Evolutionary conservation across 2,329 filamentous ascomycete genomes (phyloP).

Genomic region (Onygenales sp.): DNA sequence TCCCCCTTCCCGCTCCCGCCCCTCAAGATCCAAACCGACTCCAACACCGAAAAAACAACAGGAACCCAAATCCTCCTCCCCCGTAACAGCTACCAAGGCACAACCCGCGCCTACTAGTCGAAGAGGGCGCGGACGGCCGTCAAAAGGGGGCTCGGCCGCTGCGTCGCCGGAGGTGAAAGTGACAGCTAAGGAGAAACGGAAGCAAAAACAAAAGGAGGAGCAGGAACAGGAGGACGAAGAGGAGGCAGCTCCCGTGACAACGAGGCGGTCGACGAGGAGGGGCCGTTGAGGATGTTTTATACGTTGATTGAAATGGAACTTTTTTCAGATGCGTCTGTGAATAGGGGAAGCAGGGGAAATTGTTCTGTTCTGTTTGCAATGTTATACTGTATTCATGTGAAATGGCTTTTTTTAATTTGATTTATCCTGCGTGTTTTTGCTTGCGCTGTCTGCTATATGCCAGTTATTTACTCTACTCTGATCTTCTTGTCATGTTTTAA

Average conservation of each 20-base stretch:
- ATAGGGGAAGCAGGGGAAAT: neutral
- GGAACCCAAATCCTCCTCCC: neutral
- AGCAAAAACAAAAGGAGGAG: too few species aligned
- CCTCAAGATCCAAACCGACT: conserved; percentile 1
- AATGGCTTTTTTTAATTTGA: neutral
- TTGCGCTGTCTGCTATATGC: neutral
- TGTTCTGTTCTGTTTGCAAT: neutral
- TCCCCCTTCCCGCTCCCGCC: too few species aligned
- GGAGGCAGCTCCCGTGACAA: neutral
- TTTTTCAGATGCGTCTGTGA: too few species aligned
- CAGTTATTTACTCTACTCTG: neutral
- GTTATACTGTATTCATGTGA: neutral
- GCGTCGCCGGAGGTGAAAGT: neutral
- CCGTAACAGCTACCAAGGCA: neutral
- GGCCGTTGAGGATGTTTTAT: neutral
- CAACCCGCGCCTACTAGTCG: neutral
- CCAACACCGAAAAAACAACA: neutral
- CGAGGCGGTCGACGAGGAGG: conserved; percentile 4
- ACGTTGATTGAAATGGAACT: too few species aligned
- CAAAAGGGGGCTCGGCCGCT: neutral
- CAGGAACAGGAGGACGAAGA: neutral
- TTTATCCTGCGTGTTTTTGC: neutral
- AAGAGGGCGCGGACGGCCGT: neutral
- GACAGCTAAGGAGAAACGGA: neutral
- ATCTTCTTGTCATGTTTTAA: too few species aligned